Evolutionary conservation across 2,329 filamentous ascomycete species (phyloP).

Genomic region (Arthrobotrys sphaeroides): DNA sequence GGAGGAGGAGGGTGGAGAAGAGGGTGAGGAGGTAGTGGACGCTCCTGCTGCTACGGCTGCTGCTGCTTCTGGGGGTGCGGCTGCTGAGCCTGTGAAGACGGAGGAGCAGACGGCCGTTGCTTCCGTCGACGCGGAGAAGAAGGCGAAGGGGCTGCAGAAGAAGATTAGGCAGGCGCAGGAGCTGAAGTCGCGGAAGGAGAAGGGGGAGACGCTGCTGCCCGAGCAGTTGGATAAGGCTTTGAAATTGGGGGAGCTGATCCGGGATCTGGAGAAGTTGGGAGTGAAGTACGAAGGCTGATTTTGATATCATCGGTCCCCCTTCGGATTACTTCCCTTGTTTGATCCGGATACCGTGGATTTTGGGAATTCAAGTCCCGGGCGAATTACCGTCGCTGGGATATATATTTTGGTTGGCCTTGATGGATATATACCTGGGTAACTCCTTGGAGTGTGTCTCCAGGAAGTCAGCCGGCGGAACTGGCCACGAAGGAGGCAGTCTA

Average conservation of each 20-base stretch:
- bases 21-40: not conserved
- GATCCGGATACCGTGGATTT: too few relatives aligned
- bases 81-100: not conserved
- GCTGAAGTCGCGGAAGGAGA: constrained; percentile 87
- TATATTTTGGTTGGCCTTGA: too few relatives aligned
- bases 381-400: too few relatives aligned
- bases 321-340: too few relatives aligned
- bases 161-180: constrained; percentile 94
- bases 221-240: constrained; percentile 98
- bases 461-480: too few relatives aligned
- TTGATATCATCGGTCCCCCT: too few relatives aligned
- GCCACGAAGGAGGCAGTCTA: too few relatives aligned
- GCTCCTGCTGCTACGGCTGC: constrained; percentile 48
- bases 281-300: constrained; percentile 69
- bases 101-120: constrained; percentile 46
- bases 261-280: constrained; percentile 84
- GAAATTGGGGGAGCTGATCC: constrained; percentile 91
- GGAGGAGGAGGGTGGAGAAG: constrained; percentile 12
- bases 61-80: not conserved
- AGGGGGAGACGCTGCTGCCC: constrained; percentile 81
- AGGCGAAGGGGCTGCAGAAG: constrained; percentile 89
- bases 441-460: too few relatives aligned
- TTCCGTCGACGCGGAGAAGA: constrained; percentile 74
- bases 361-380: too few relatives aligned
- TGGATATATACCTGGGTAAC: too few relatives aligned